Conservation (phyloP, 2,329 filamentous ascomycete genomes). For the Ophiostoma montium region DNA sequence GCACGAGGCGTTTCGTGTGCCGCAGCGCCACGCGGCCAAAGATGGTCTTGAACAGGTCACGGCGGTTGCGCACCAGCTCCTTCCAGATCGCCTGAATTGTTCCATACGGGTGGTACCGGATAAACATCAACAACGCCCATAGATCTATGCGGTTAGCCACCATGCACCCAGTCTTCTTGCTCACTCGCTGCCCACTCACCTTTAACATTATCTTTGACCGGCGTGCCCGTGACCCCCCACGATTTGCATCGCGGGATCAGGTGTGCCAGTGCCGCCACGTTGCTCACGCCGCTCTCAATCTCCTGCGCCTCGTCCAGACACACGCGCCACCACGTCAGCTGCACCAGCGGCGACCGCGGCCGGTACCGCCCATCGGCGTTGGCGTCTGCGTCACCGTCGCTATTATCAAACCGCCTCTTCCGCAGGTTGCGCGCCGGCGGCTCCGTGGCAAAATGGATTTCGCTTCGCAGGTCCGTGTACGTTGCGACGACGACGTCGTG, state of each 20-base stretch:
- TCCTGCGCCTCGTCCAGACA: slow-evolving; percentile 74
- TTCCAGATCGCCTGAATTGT: slow-evolving; percentile 52
- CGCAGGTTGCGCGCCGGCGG: slow-evolving; percentile 56
- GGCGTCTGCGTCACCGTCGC: not conserved
- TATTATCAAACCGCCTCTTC: slow-evolving; percentile 21
- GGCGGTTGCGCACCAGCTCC: slow-evolving; percentile 45
- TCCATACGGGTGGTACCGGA: slow-evolving; percentile 65
- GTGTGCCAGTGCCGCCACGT: slow-evolving; percentile 67
- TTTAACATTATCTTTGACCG: slow-evolving; percentile 50
- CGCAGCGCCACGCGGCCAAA: slow-evolving; percentile 63
- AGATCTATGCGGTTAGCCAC: slow-evolving; percentile 42
- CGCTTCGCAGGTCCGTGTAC: slow-evolving; percentile 57
- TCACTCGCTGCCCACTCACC: no score
- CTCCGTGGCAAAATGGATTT: slow-evolving; percentile 62
- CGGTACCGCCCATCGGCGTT: slow-evolving; percentile 36
- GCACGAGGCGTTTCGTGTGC: slow-evolving; percentile 71
- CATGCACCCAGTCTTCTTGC: no score
- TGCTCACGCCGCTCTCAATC: slow-evolving; percentile 77
- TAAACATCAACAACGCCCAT: slow-evolving; percentile 66
- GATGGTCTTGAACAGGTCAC: slow-evolving; percentile 49
- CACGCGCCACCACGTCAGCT: slow-evolving; percentile 79
- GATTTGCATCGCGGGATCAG: slow-evolving; percentile 72
- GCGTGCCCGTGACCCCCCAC: slow-evolving; percentile 88
- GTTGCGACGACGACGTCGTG: slow-evolving; percentile 51
- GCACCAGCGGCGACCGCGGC: slow-evolving; percentile 60